These are phyloP conservation scores for Nidularia pulvinata DNA, from an alignment of 768 basidiomycete genomes.

Conservation along the genomic window DNA sequence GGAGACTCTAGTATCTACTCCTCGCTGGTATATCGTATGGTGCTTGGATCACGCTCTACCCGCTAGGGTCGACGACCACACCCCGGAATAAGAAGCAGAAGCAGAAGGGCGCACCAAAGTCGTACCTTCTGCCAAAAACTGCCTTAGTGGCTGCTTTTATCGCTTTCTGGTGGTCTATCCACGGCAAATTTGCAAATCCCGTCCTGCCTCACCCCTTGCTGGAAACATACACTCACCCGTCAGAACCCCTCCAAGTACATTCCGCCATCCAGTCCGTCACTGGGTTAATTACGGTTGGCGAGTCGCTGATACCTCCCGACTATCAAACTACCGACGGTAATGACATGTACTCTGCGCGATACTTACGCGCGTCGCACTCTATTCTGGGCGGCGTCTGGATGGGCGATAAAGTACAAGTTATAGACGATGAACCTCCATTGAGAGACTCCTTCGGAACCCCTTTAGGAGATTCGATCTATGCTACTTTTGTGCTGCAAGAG, in stretches of 20 bases:
- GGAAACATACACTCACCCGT: conserved; percentile 49
- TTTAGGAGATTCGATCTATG: conserved; percentile 82
- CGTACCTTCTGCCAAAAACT: conserved; percentile 16
- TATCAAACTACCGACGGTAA: conserved; percentile 21
- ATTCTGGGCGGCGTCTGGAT: conserved; percentile 83
- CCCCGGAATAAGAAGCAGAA: conserved; percentile 9
- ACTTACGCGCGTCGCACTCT: conserved; percentile 65
- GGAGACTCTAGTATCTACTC: conserved; percentile 19
- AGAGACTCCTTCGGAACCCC: conserved; percentile 51
- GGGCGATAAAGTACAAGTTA: conserved; percentile 40
- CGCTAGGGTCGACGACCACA: conserved; percentile 1
- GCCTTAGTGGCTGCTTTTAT: conserved; percentile 24
- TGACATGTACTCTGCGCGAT: conserved; percentile 52
- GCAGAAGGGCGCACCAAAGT: conserved; percentile 9
- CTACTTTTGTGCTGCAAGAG: conserved; percentile 86
- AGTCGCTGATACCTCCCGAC: conserved; percentile 44
- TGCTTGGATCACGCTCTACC: conserved; percentile 21
- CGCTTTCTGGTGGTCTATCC: conserved; percentile 30
- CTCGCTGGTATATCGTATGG: conserved; percentile 27
- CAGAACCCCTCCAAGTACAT: conserved; percentile 60
- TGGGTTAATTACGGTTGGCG: conserved; percentile 83
- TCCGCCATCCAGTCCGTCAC: conserved; percentile 72
- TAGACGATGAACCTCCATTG: conserved; percentile 37
- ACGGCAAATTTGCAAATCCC: conserved; percentile 45
- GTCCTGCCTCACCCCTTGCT: conserved; percentile 54